Percentiles rank a stretch among this genome's conserved stretches.
phyloP scores from a whole-genome alignment of 441 rosid genomes.

The Capsella rubella region DNA sequence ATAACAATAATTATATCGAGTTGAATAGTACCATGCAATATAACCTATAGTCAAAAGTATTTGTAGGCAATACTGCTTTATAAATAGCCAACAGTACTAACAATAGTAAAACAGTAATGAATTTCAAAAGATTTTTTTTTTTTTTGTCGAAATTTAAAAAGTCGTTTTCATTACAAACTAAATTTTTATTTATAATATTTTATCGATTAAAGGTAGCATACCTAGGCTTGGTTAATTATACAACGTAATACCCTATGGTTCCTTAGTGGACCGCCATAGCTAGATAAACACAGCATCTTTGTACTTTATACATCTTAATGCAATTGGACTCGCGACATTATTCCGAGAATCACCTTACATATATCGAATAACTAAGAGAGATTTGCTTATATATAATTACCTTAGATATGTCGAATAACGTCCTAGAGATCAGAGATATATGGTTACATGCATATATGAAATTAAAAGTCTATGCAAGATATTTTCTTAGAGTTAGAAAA shows the following conservation, averaged over 20 bases:
- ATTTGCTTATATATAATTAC: not conserved
- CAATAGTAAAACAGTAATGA: slow-evolving; percentile 23
- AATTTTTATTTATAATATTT: not conserved
- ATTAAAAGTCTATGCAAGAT: no score
- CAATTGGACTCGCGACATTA: slow-evolving; percentile 19
- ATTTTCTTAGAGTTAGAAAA: no score
- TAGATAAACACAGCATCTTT: slow-evolving; percentile 17
- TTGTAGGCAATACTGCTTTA: slow-evolving; percentile 5
- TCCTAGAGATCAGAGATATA: no score
- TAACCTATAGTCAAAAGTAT: slow-evolving; percentile 17
- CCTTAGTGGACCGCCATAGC: slow-evolving; percentile 11
- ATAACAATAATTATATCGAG: slow-evolving; percentile 5
- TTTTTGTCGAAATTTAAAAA: not conserved
- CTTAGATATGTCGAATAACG: no score
- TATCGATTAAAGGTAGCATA: not conserved
- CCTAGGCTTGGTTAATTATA: no score
- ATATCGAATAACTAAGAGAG: slow-evolving; percentile 16
- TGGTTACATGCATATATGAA: no score
- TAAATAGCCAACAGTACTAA: slow-evolving; percentile 7
- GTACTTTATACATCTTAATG: slow-evolving; percentile 12
- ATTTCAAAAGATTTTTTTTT: no score
- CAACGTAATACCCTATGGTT: not conserved
- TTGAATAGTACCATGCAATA: slow-evolving; percentile 27
- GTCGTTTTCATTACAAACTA: not conserved
- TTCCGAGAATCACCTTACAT: not conserved